Conservation (phyloP, 1,284 basidiomycete species). For the Puccinia polysora region DNA sequence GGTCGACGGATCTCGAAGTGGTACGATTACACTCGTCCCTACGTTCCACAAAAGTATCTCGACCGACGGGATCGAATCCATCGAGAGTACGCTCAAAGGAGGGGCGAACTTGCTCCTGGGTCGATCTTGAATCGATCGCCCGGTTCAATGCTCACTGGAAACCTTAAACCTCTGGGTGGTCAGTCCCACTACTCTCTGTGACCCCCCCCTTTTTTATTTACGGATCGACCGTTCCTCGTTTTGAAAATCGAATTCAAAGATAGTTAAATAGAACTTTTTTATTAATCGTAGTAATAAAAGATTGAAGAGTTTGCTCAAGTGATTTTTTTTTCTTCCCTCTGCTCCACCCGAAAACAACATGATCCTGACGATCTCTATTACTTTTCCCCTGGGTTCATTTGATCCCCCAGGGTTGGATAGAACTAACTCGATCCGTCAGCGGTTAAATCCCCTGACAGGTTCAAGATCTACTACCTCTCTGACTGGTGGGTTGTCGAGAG, state of each 20-base stretch:
- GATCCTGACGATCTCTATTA: too few relatives aligned
- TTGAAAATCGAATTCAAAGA: too few relatives aligned
- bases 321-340: too few relatives aligned
- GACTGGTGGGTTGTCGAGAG: slow-evolving; percentile 1
- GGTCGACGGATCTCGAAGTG: slow-evolving; percentile 26
- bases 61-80: not conserved
- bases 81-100: slow-evolving; percentile 19
- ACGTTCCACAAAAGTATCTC: not conserved
- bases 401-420: not conserved
- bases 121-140: not conserved
- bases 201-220: too few relatives aligned
- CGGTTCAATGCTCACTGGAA: not conserved
- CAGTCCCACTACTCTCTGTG: too few relatives aligned
- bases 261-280: too few relatives aligned
- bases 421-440: slow-evolving; percentile 4
- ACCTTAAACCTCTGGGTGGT: too few relatives aligned
- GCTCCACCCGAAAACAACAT: too few relatives aligned
- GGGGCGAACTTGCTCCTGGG: slow-evolving; percentile 13
- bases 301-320: too few relatives aligned
- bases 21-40: not conserved
- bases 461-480: not conserved
- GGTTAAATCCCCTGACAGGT: not conserved
- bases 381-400: not conserved
- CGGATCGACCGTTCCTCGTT: too few relatives aligned
- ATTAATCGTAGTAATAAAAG: too few relatives aligned